These are phyloP conservation scores for Candida ascalaphidarum DNA, from an alignment of 805 yeast genomes.

Conservation along the genomic window DNA sequence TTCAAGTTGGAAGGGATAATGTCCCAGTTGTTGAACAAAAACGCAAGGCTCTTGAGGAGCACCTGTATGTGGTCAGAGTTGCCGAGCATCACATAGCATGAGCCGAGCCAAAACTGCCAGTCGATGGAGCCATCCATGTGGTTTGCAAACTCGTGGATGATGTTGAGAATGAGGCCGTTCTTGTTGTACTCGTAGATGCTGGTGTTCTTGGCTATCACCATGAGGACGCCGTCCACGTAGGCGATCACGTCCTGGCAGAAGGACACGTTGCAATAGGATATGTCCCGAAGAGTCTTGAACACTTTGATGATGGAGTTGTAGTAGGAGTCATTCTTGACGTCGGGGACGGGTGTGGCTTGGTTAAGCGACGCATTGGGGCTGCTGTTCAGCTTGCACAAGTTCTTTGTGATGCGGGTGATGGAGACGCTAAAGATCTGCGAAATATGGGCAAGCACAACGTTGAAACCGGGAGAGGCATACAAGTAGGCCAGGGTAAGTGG, in stretches of 20 bases:
- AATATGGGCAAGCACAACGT: constrained; percentile 36
- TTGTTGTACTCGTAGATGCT: constrained; percentile 29
- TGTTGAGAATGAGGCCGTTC: constrained; percentile 31
- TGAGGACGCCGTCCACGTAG: constrained; percentile 24
- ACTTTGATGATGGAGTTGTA: constrained; percentile 32
- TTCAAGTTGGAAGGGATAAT: constrained; percentile 38
- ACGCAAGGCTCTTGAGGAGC: constrained; percentile 55
- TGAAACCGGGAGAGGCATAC: constrained; percentile 35
- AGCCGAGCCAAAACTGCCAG: constrained; percentile 74
- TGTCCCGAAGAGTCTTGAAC: constrained; percentile 29
- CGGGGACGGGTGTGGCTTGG: background rate
- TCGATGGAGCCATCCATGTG: constrained; percentile 33
- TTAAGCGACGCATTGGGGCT: background rate
- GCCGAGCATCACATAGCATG: constrained; percentile 47
- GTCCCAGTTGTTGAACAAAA: constrained; percentile 70
- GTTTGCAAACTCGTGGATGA: constrained; percentile 30
- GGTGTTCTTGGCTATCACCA: constrained; percentile 23
- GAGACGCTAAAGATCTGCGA: constrained; percentile 32
- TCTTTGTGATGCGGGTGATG: constrained; percentile 9
- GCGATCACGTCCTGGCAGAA: constrained; percentile 8
- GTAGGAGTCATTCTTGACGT: constrained; percentile 23
- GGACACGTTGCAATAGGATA: constrained; percentile 14
- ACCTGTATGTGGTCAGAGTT: constrained; percentile 52
- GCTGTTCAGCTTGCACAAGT: constrained; percentile 1
- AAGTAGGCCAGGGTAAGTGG: background rate